Evolutionary conservation across 1,139 yeast species (phyloP).

Genomic region (Yamadazyma trypodendri): DNA sequence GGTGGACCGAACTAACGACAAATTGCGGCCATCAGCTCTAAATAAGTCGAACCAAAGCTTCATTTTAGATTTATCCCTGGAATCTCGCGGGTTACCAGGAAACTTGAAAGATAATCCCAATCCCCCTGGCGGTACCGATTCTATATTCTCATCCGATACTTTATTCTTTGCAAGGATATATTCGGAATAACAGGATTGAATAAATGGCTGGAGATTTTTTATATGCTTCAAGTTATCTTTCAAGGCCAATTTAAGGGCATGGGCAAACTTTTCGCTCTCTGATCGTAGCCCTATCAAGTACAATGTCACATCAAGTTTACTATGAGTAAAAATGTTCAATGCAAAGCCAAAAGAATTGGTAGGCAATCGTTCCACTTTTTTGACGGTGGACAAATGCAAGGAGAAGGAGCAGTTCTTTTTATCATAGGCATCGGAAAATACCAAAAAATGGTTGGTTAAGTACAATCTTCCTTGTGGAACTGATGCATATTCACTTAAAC

Average conservation of each 20-base stretch:
- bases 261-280: slow-evolving; percentile 79
- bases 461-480: slow-evolving; percentile 59
- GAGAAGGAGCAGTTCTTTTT: slow-evolving; percentile 65
- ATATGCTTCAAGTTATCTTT: slow-evolving; percentile 64
- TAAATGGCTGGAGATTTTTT: slow-evolving; percentile 61
- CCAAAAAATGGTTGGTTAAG: slow-evolving; percentile 71
- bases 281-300: slow-evolving; percentile 79
- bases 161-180: slow-evolving; percentile 68
- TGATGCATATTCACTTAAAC: slow-evolving; percentile 25
- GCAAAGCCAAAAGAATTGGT: slow-evolving; percentile 78
- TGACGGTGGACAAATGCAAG: slow-evolving; percentile 73
- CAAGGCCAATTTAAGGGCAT: slow-evolving; percentile 58
- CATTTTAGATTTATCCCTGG: slow-evolving; percentile 81
- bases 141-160: slow-evolving; percentile 42
- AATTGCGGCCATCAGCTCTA: slow-evolving; percentile 77
- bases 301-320: slow-evolving; percentile 60
- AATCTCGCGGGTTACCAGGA: slow-evolving; percentile 83
- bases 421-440: slow-evolving; percentile 73
- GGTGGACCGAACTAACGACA: slow-evolving; percentile 71
- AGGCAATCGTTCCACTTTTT: slow-evolving; percentile 84
- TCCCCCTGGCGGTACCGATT: slow-evolving; percentile 75
- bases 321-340: slow-evolving; percentile 65
- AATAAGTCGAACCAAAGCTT: slow-evolving; percentile 93
- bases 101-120: slow-evolving; percentile 78
- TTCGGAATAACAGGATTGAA: slow-evolving; percentile 80